Evolutionary conservation across 2,329 filamentous ascomycete species (phyloP), one percentile per base, ranked within the genome.

Genomic region (Exutisphaerella laricina): DNA sequence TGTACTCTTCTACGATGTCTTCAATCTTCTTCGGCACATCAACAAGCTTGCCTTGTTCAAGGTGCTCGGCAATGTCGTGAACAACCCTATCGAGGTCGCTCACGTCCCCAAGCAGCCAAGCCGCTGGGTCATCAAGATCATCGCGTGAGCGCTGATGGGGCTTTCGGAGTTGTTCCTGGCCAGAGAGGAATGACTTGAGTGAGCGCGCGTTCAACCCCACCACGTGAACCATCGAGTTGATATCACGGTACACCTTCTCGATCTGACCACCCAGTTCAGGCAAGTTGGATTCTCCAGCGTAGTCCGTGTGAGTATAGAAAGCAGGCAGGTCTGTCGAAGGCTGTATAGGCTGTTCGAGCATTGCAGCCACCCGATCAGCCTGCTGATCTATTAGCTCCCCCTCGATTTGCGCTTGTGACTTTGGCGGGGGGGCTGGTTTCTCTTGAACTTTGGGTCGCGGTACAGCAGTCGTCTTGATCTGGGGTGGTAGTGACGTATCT

Each of bases 161-260:
- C 39, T 75, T 70, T 37, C 70, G 65, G 30, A 71, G 66, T 37
- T 79, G 70, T 8, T 71, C 72, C 54, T 94, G 85, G 5, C 83
- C 86, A 42, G 77, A 73, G 31, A 89, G 65, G 56, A 77, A 82
- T 0, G 73, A 69, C 14, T 71, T 65, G 30, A 83, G 57, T 5
- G 74, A 80, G 12, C 90, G 77, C 4, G 85, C 80, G 60, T 97
- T 97, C 37, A 96, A 75, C 7, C 90, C 90, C 29, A 97, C 70
- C 0, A 86, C 90, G 57, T 96, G 88, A 31, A 98, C 82, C 92
- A 97, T 98, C 9, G 85, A 85, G 63, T 92, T 90, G 61, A 90
- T 85, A 57, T 90, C 86, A 32, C 84, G 77, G 62, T 86, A 92
- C 39, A 75, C 59, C 39, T 66, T 66, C 55, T 75, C 70, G 43